A percentile compares a stretch with the other conserved stretches of the same genome.
phyloP scores from a whole-genome alignment of 768 basidiomycete species.

The Rhodosporidiobolus sp. region DNA sequence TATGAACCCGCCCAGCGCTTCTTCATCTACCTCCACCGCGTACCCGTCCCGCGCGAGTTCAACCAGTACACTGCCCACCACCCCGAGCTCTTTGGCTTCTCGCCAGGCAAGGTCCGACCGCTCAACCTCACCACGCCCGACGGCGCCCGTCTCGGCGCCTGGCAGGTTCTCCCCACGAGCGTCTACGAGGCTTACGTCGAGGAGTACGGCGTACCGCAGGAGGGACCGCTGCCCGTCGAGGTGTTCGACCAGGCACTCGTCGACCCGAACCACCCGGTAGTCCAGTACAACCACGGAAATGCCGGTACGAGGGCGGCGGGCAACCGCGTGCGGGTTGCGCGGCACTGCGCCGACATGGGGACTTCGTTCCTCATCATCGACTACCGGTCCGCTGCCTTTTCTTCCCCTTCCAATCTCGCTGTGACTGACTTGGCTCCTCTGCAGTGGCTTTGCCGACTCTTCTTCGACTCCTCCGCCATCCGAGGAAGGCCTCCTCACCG shows the following conservation, averaged over 20 bases:
- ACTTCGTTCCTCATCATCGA: slow-evolving; percentile 81
- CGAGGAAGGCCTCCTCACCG: slow-evolving; percentile 64
- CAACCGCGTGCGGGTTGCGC: slow-evolving; percentile 60
- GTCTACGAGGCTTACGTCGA: slow-evolving; percentile 57
- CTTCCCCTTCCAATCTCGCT: not conserved
- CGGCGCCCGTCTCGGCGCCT: slow-evolving; percentile 75
- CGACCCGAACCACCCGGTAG: slow-evolving; percentile 59
- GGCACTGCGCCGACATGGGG: slow-evolving; percentile 53
- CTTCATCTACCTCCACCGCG: slow-evolving; percentile 63
- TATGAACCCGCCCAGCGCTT: slow-evolving; percentile 47
- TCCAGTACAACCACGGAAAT: slow-evolving; percentile 94
- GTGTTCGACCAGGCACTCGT: slow-evolving; percentile 27
- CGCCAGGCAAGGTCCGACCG: slow-evolving; percentile 76
- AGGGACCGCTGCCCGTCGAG: slow-evolving; percentile 45
- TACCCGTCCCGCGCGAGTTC: slow-evolving; percentile 54
- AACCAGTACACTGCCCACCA: slow-evolving; percentile 56
- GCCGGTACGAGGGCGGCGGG: slow-evolving; percentile 70
- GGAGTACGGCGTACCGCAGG: slow-evolving; percentile 38
- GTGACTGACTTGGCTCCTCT: not conserved
- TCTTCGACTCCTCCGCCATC: slow-evolving; percentile 62
- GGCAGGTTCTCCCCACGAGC: slow-evolving; percentile 72
- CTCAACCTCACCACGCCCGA: slow-evolving; percentile 69
- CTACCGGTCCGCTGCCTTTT: slow-evolving; percentile 57
- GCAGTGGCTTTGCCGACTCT: slow-evolving; percentile 76
- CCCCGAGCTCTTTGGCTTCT: slow-evolving; percentile 76